Percentiles rank a stretch among this genome's conserved stretches.
phyloP scores from a whole-genome alignment of 2,329 filamentous ascomycete genomes.

The Arthrobotrys conoides region DNA sequence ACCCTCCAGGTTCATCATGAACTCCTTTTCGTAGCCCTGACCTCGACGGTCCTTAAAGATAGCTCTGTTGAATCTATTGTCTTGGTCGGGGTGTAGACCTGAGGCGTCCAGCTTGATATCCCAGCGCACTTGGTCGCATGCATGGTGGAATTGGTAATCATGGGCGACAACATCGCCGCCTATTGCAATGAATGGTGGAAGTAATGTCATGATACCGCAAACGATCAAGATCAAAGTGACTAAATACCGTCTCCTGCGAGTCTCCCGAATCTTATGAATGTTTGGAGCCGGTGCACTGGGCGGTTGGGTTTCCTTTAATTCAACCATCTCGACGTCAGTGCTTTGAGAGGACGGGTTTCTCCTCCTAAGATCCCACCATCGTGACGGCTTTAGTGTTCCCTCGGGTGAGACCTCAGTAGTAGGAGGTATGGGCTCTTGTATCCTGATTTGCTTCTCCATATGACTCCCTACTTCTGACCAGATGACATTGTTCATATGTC shows the following conservation, averaged over 20 bases:
- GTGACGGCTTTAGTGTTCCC: neutral
- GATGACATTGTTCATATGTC: slow-evolving; percentile 47
- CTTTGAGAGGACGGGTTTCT: neutral
- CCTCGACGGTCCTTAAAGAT: slow-evolving; percentile 50
- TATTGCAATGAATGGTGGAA: slow-evolving; percentile 53
- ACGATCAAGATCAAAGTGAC: slow-evolving; percentile 7
- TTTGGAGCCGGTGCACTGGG: neutral
- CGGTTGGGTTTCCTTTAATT: neutral
- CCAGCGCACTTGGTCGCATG: slow-evolving; percentile 45
- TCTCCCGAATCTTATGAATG: neutral
- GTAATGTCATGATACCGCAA: slow-evolving; percentile 27
- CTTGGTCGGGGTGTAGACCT: slow-evolving; percentile 50
- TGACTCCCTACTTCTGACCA: slow-evolving; percentile 50
- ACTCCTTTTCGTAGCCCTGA: slow-evolving; percentile 50
- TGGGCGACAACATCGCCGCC: slow-evolving; percentile 53
- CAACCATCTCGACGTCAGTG: slow-evolving; percentile 9
- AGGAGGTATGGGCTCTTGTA: slow-evolving; percentile 24
- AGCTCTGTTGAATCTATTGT: slow-evolving; percentile 57
- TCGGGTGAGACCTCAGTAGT: neutral
- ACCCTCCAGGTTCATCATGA: slow-evolving; percentile 58
- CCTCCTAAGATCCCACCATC: slow-evolving; percentile 35
- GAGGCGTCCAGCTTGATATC: slow-evolving; percentile 55
- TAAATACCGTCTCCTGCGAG: slow-evolving; percentile 16
- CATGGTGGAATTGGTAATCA: slow-evolving; percentile 53
- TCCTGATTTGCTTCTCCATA: slow-evolving; percentile 34